Percentiles rank a stretch among this genome's conserved stretches.
phyloP scores from a whole-genome alignment of 1,284 basidiomycete species.

The Wolfiporia cocos region DNA sequence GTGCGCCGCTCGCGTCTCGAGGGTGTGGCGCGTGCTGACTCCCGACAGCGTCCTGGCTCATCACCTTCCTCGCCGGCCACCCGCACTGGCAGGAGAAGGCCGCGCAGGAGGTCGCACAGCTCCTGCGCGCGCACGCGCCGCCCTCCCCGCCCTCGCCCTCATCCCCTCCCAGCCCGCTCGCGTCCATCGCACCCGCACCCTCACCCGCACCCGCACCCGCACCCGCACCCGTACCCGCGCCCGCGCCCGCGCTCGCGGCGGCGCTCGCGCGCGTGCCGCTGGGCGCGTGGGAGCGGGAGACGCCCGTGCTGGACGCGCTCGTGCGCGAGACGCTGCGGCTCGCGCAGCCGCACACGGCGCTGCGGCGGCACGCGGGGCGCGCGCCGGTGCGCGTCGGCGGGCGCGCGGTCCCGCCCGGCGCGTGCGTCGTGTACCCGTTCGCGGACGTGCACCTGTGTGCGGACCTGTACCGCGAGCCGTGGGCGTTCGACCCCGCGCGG shows the following conservation, averaged over 20 bases:
- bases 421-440: slow-evolving; percentile 72
- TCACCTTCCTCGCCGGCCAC: slow-evolving; percentile 61
- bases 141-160: background rate
- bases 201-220: background rate
- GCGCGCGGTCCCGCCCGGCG: slow-evolving; percentile 58
- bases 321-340: slow-evolving; percentile 70
- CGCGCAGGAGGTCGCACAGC: slow-evolving; percentile 48
- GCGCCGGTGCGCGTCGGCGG: slow-evolving; percentile 47
- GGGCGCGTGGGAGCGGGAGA: slow-evolving; percentile 60
- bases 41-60: slow-evolving; percentile 62
- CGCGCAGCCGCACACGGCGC: slow-evolving; percentile 71
- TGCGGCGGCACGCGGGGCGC: slow-evolving; percentile 69
- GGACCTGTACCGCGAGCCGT: slow-evolving; percentile 63
- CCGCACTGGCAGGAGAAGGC: slow-evolving; percentile 55
- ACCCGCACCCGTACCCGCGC: background rate
- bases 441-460: slow-evolving; percentile 70
- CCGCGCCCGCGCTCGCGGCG: slow-evolving; percentile 33
- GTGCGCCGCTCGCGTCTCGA: too few relatives aligned
- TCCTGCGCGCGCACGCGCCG: slow-evolving; percentile 20
- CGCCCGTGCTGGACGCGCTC: slow-evolving; percentile 61
- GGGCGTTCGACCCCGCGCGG: slow-evolving; percentile 66
- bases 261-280: slow-evolving; percentile 55
- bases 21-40: too few relatives aligned
- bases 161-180: slow-evolving; percentile 10
- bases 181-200: slow-evolving; percentile 33